Evolutionary conservation across 768 basidiomycete genomes (phyloP).

Genomic region (Suillus subaureus): DNA sequence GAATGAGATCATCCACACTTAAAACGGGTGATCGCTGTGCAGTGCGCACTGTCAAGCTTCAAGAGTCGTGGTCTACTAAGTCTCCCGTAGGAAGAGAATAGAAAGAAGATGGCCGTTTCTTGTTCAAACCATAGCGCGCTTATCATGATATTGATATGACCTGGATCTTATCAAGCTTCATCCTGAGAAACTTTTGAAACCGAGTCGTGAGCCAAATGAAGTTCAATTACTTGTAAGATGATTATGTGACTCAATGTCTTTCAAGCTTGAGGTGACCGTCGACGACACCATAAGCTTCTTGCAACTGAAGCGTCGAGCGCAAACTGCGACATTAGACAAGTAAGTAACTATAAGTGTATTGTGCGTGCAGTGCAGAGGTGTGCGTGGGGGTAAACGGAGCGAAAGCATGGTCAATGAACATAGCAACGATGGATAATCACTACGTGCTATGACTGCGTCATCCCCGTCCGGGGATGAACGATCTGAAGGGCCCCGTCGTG

Average conservation of each 20-base stretch:
- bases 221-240: not conserved
- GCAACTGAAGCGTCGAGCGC: not conserved
- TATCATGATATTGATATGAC: not conserved
- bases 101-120: not conserved
- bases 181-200: not conserved
- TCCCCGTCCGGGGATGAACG: not conserved
- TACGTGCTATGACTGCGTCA: constrained; percentile 1
- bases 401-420: not conserved
- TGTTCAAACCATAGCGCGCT: not conserved
- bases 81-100: not conserved
- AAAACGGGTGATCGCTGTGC: not conserved
- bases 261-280: not conserved
- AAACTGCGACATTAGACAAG: constrained; percentile 8
- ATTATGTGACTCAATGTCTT: not conserved
- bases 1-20: not conserved
- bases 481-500: not conserved
- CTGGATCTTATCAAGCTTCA: not conserved
- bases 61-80: not conserved
- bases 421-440: constrained; percentile 1
- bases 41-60: not conserved
- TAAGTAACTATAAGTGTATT: constrained; percentile 10
- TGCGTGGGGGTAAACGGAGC: constrained; percentile 8
- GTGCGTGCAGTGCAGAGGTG: constrained; percentile 8
- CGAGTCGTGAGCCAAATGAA: not conserved
- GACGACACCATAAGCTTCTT: not conserved